Evolutionary conservation across 495 filamentous ascomycete genomes (phyloP), one percentile per base, ranked within the genome.

Genomic region (Parachaetomium inaequale): DNA sequence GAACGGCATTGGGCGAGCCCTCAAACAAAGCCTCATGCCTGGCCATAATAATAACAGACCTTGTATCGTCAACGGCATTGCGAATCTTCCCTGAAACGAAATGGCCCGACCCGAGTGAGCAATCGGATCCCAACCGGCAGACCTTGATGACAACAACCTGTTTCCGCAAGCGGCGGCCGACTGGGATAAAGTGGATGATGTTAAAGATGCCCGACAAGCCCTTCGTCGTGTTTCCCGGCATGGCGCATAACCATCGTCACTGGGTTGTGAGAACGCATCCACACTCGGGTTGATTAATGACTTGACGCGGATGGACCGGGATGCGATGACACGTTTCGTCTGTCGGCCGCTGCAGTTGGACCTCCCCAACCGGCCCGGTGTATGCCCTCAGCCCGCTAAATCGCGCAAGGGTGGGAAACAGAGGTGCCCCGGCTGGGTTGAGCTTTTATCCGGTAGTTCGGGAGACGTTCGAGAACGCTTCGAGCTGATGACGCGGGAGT

Each of bases 391-490:
- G 12, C 29, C 40, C 38, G 23, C 46, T 55, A 68, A 70, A 70
- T 70, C 68, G 67, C 70, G 63, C 67, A 71, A 66, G 26, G 29
- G 1, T 3, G 46, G 31, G 51, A 43, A 17, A 52, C 51, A 63
- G 2, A 42, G 36, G 59, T 26, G 36, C 17, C 21, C 40, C 42
- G 59, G 56, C 65, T 65, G 56, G 58, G 32, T 61, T 26, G 28
- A 47, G 55, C 21, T 64, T n/a, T 61, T 70, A 64, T 64, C 66
- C 63, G 61, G 63, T 26, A 66, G 50, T 67, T 58, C 58, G 58
- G 59, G 50, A 25, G 12, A 55, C 17, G 42, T 46, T 23, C n/a
- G 19, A 23, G 19, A 36, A 7, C 4, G n/a, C 45, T n/a, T n/a
- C 21, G 19, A 49, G 21, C 25, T 38, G 29, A 28, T 28, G 11